These are phyloP conservation scores for Bretschneidera sinensis DNA, from an alignment of 345 rosid species.

Conservation along the genomic window DNA sequence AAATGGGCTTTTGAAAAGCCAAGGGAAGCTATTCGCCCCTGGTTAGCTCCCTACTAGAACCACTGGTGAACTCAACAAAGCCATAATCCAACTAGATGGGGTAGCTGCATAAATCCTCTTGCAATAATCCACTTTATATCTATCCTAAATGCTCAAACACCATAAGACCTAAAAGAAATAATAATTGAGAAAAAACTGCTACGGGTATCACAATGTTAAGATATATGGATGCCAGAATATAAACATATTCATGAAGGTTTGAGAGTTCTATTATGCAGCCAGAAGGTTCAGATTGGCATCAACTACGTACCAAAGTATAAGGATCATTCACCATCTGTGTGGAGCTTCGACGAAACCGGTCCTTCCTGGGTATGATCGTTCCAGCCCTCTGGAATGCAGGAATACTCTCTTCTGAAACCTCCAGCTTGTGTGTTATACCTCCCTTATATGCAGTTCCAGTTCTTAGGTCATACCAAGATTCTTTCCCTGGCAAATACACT, in stretches of 20 bases:
- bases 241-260: not conserved
- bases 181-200: not conserved
- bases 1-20: too few species aligned
- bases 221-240: not conserved
- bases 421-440: slow-evolving; percentile 64
- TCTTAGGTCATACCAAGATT: slow-evolving; percentile 82
- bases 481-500: slow-evolving; percentile 89
- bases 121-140: too few species aligned
- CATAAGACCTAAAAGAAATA: not conserved
- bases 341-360: slow-evolving; percentile 86
- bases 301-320: slow-evolving; percentile 71
- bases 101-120: too few species aligned
- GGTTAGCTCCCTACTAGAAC: too few species aligned
- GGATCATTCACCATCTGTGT: slow-evolving; percentile 95
- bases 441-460: slow-evolving; percentile 64
- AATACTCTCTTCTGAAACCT: slow-evolving; percentile 71
- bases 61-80: too few species aligned
- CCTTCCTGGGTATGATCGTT: slow-evolving; percentile 87
- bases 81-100: too few species aligned
- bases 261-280: not conserved
- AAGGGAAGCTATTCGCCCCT: too few species aligned
- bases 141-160: not conserved
- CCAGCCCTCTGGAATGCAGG: slow-evolving; percentile 99
- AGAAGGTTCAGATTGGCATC: not conserved
- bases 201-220: not conserved